Percentiles rank a stretch among this genome's conserved stretches.
phyloP scores from a whole-genome alignment of 2,329 filamentous ascomycete species.

The Lecanicillium sp. region DNA sequence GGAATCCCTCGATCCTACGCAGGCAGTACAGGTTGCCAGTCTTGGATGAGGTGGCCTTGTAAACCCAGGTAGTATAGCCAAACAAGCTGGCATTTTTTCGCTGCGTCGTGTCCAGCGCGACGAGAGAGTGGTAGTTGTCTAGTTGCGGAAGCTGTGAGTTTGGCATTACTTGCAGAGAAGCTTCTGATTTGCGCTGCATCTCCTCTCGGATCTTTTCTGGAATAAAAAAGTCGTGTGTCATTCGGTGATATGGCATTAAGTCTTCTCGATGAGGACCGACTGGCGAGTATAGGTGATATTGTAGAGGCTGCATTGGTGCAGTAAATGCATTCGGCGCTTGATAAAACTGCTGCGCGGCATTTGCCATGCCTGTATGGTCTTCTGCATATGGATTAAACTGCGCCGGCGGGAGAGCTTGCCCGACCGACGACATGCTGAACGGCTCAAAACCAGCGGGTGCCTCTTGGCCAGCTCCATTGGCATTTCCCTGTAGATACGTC shows the following conservation, averaged over 20 bases:
- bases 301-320: constrained; percentile 55
- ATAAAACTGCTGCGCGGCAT: constrained; percentile 57
- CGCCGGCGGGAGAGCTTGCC: constrained; percentile 39
- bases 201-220: constrained; percentile 82
- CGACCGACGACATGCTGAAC: constrained; percentile 52
- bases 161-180: constrained; percentile 74
- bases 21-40: constrained; percentile 85
- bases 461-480: constrained; percentile 43
- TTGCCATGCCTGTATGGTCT: constrained; percentile 52
- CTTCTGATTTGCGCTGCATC: constrained; percentile 79
- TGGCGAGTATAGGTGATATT: constrained; percentile 90
- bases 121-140: constrained; percentile 86
- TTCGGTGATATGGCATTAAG: constrained; percentile 74
- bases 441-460: constrained; percentile 45
- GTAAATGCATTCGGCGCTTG: constrained; percentile 45
- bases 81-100: constrained; percentile 73
- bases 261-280: constrained; percentile 76
- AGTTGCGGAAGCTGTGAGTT: constrained; percentile 68
- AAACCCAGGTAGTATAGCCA: constrained; percentile 87
- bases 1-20: constrained; percentile 79
- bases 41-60: constrained; percentile 85
- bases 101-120: constrained; percentile 75
- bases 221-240: constrained; percentile 86
- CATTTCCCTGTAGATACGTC: constrained; percentile 23
- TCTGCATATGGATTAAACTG: constrained; percentile 72